Evolutionary conservation across 192 early-diverging fungal genomes (phyloP).

Genomic region (Coemansia sp.): DNA sequence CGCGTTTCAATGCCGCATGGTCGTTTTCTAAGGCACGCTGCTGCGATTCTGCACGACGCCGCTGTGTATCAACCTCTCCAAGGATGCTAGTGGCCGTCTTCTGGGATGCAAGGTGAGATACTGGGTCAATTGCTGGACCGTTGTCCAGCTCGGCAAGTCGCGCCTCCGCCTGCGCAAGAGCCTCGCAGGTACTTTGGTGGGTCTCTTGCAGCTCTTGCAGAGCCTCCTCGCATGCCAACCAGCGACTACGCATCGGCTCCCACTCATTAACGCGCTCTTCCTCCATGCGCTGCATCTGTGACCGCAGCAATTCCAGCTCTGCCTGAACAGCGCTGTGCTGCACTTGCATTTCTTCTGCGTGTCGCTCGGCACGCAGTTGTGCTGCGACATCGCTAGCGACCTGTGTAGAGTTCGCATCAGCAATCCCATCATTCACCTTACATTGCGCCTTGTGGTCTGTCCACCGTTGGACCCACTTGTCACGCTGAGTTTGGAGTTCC

Average conservation of each 20-base stretch:
- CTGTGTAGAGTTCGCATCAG: constrained; percentile 4
- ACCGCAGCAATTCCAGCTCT: constrained; percentile 26
- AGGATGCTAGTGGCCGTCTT: constrained; percentile 48
- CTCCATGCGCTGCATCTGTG: constrained; percentile 21
- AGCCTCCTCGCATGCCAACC: constrained; percentile 40
- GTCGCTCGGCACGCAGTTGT: constrained; percentile 35
- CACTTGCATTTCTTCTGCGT: constrained; percentile 26
- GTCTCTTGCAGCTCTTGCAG: constrained; percentile 47
- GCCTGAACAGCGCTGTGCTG: constrained; percentile 19
- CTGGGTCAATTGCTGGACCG: constrained; percentile 11
- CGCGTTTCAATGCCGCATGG: constrained; percentile 36
- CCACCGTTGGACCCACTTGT: constrained; percentile 38
- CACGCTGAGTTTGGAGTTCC: constrained; percentile 37
- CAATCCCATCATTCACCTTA: neutral
- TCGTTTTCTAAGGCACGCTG: constrained; percentile 36
- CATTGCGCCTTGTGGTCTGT: constrained; percentile 28
- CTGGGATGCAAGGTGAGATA: constrained; percentile 17
- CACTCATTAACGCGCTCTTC: constrained; percentile 34
- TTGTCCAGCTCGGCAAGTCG: constrained; percentile 38
- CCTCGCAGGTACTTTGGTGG: constrained; percentile 43
- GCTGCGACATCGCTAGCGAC: constrained; percentile 33
- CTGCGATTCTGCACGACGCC: constrained; percentile 33
- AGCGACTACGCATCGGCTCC: constrained; percentile 48
- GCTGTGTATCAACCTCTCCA: constrained; percentile 45
- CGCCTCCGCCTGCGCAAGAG: constrained; percentile 35